Base-by-base conservation (phyloP, 176 grass and related monocot genomes). In the Guadua angustifolia region DNA sequence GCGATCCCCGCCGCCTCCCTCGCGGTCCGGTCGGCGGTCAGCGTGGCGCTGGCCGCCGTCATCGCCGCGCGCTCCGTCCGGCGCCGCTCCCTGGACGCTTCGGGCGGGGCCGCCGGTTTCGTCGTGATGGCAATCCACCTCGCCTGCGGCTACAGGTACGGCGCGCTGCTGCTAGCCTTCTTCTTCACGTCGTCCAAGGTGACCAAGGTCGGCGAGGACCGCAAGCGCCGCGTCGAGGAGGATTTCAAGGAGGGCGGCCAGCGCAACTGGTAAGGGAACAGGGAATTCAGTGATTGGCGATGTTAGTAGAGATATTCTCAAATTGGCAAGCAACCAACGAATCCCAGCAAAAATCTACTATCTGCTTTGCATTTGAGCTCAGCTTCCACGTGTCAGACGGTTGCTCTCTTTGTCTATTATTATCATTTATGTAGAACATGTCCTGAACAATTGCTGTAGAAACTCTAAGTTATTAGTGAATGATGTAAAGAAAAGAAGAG, bases 211-310 rank as follows among this genome's bases (percentile, higher is more conserved):
- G 95, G 95, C 16, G 80, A 86, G 89, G 86, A 93, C 69, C 84
- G 86, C 84, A 97, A 97, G 82, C 86, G 88, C 42, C 61, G 69
- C 19, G 39, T 93, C 58, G 95, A 91, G 36, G 95, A 92, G 38
- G 84, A 88, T 49, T 97, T 94, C 80, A 94, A 94, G 88, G 92
- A 97, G 83, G 92, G 95, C 26, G 95, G 95, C 0, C 95, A 97
- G 82, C 83, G 95, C 35, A 94, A 94, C 76, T 97, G 95, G 94
- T 97, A 80, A 82, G 42, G 57, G 17, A 17, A 17, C 39, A 25
- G 24, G 40, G 7, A 24, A 47, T 25, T 72, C 57, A 52, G 18
- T 56, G 73, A 56, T 57, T 57, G 32, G 9, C 5, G 10, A 53
- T 12, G 18, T 21, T 32, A 21, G 15, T 26, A 35, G 25, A 73